phyloP scores from a whole-genome alignment of 306 rosid genomes.

The Corylus avellana region DNA sequence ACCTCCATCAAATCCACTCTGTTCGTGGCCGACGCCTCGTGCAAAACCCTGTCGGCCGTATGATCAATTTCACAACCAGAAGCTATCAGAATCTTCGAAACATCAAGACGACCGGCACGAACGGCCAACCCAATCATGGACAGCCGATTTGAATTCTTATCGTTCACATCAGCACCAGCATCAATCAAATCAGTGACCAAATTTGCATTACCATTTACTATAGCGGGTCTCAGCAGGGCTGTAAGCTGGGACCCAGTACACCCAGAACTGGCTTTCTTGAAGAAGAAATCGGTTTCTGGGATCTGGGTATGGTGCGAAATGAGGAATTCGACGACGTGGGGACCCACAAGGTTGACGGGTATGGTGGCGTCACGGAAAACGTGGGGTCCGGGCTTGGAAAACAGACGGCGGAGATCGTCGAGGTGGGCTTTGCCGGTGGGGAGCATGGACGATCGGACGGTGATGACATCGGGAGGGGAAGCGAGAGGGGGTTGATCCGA shows the following conservation, averaged over 20 bases:
- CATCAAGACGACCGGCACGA: conserved; percentile 37
- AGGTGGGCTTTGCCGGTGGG: conserved; percentile 73
- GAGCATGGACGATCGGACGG: conserved; percentile 68
- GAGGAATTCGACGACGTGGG: conserved; percentile 52
- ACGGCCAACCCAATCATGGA: conserved; percentile 54
- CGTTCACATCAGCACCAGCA: conserved; percentile 58
- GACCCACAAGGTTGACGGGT: conserved; percentile 64
- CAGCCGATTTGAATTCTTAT: conserved; percentile 30
- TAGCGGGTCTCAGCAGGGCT: conserved; percentile 42
- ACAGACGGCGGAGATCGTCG: conserved; percentile 69
- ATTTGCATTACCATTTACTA: conserved; percentile 38
- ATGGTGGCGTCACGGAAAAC: conserved; percentile 78
- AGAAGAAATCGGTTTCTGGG: conserved; percentile 21
- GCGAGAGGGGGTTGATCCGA: conserved; percentile 53
- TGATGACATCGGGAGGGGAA: conserved; percentile 49
- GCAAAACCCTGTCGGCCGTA: conserved; percentile 44
- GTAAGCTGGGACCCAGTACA: conserved; percentile 56
- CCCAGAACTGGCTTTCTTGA: conserved; percentile 50
- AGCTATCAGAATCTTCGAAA: conserved; percentile 47
- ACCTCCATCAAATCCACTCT: conserved; percentile 61
- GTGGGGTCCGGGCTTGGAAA: conserved; percentile 65
- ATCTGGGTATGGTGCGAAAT: conserved; percentile 33
- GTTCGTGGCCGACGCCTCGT: conserved; percentile 53
- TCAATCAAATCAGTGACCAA: conserved; percentile 48
- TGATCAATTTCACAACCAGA: conserved; percentile 42